Percentiles rank a stretch among this genome's conserved stretches.
phyloP scores from a whole-genome alignment of 2,329 filamentous ascomycete species.

The Diplodia seriata region DNA sequence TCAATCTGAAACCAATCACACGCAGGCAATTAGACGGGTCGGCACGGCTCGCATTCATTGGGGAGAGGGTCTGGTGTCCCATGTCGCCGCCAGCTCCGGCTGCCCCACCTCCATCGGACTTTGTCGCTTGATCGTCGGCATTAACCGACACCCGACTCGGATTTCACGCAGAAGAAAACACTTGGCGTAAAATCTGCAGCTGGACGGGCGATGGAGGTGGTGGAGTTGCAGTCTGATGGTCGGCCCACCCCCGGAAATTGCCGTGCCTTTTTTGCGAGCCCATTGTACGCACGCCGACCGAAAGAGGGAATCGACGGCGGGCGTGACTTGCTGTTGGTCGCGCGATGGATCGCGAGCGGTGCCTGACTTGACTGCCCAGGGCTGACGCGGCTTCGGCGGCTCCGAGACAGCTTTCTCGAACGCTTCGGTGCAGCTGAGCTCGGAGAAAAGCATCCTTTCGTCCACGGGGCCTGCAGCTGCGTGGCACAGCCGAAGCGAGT shows the following conservation, averaged over 20 bases:
- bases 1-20: background rate
- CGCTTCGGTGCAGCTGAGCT: slow-evolving; percentile 5
- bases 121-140: slow-evolving; percentile 12
- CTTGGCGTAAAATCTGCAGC: no score
- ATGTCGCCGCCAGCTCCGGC: background rate
- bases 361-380: background rate
- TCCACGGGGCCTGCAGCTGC: background rate
- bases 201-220: no score
- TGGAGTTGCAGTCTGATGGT: background rate
- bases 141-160: background rate
- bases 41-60: background rate
- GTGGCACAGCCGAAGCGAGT: background rate
- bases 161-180: background rate
- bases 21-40: background rate
- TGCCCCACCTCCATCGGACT: slow-evolving; percentile 16
- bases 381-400: slow-evolving; percentile 26
- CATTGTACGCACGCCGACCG: background rate
- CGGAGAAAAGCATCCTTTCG: background rate
- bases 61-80: background rate
- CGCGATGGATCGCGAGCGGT: background rate
- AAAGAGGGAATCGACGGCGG: background rate
- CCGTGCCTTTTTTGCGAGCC: background rate
- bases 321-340: background rate
- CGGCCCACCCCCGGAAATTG: slow-evolving; percentile 10
- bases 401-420: slow-evolving; percentile 1